Evolutionary conservation across 140 eudicot genomes (phyloP).

Genomic region (Oenanthe javanica): DNA sequence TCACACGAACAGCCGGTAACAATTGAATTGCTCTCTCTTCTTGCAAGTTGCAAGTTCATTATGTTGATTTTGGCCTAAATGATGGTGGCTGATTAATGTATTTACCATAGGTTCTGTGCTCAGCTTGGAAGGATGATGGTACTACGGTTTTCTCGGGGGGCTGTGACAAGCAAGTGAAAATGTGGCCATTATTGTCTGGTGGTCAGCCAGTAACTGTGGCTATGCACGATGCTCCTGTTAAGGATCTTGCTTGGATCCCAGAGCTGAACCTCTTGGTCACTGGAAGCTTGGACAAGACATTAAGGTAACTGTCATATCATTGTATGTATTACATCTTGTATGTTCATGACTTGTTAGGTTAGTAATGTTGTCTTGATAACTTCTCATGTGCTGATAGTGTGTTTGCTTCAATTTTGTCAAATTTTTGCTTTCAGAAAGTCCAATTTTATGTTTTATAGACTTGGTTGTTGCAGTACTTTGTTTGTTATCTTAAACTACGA

Average conservation of each 20-base stretch:
- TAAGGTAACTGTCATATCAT: constrained; percentile 32
- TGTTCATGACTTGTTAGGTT: not conserved
- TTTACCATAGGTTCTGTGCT: constrained; percentile 63
- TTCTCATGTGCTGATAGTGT: not conserved
- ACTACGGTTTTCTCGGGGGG: constrained; percentile 93
- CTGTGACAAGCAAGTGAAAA: constrained; percentile 92
- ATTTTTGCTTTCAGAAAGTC: not conserved
- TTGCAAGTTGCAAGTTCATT: not conserved
- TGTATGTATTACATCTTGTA: not conserved
- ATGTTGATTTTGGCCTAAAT: not conserved
- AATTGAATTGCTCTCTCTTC: not conserved
- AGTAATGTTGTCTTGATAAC: not conserved
- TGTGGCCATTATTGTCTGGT: constrained; percentile 75
- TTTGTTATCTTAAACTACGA: not conserved
- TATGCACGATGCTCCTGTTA: constrained; percentile 84
- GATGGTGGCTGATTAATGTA: not conserved
- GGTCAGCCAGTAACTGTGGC: constrained; percentile 81
- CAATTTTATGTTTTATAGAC: not conserved
- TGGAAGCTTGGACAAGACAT: constrained; percentile 93
- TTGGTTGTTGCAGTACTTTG: not conserved
- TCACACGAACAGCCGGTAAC: constrained; percentile 89
- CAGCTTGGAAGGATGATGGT: constrained; percentile 98
- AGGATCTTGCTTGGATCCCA: constrained; percentile 91
- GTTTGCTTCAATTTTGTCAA: not conserved
- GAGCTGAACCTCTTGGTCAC: constrained; percentile 77